Base-by-base conservation (phyloP, 805 yeast genomes). In the Metschnikowia arizonensis region DNA sequence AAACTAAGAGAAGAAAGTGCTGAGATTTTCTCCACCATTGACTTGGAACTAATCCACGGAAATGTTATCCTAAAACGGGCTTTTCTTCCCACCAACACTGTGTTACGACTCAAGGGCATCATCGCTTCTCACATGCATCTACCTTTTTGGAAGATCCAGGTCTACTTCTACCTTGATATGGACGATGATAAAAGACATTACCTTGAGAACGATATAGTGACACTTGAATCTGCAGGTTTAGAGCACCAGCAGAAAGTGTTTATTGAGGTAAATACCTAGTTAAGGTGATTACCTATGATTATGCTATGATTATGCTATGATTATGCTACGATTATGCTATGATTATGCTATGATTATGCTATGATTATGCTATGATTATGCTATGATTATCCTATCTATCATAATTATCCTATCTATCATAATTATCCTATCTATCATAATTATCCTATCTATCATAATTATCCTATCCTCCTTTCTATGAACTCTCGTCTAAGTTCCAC, bases 401-500 rank as follows among this genome's bases (percentile, higher is more conserved):
- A n/a, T n/a, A n/a, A n/a, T n/a, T n/a, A n/a, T n/a, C n/a, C n/a
- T n/a, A n/a, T n/a, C n/a, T n/a, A n/a, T n/a, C n/a, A n/a, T n/a
- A n/a, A n/a, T n/a, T n/a, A n/a, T n/a, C n/a, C n/a, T n/a, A n/a
- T n/a, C n/a, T n/a, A n/a, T n/a, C n/a, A n/a, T n/a, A n/a, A n/a
- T n/a, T n/a, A n/a, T n/a, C n/a, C n/a, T n/a, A n/a, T n/a, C n/a
- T n/a, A n/a, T n/a, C n/a, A n/a, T n/a, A n/a, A n/a, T n/a, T n/a
- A n/a, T n/a, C n/a, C n/a, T n/a, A n/a, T n/a, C n/a, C n/a, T n/a
- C n/a, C n/a, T n/a, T n/a, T 24, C 43, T 46, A 52, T 14, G 48
- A 34, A 40, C 55, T 49, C 39, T 76, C 74, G 33, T 69, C 65
- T 56, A 82, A 77, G 50, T 72, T 71, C 93, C 93, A 86, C 55